Evolutionary conservation across 176 grass and related monocot genomes (phyloP).

Genomic region (Carex myosuroides): DNA sequence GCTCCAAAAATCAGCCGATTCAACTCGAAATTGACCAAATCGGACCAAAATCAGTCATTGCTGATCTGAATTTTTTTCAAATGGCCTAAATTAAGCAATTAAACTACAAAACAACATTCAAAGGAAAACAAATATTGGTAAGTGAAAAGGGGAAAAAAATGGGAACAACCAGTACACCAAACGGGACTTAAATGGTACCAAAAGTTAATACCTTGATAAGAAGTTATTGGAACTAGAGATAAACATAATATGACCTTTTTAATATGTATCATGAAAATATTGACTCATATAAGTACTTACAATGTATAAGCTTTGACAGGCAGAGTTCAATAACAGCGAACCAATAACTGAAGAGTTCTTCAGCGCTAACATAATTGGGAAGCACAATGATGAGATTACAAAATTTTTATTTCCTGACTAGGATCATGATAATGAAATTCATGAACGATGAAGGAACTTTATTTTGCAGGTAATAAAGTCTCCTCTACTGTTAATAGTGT

Average conservation of each 20-base stretch:
- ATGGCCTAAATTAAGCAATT: background rate
- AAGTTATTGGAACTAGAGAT: background rate
- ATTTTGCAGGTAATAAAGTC: conserved; percentile 42
- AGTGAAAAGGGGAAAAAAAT: background rate
- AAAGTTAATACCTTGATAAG: background rate
- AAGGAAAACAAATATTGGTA: background rate
- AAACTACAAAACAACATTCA: background rate
- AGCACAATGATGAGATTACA: conserved; percentile 51
- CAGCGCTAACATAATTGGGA: conserved; percentile 50
- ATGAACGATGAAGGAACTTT: conserved; percentile 59
- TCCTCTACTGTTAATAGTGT: background rate
- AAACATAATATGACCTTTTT: background rate
- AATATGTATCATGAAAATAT: background rate
- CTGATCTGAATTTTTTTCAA: background rate
- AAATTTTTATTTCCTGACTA: conserved; percentile 44
- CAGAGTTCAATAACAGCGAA: conserved; percentile 41
- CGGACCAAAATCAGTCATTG: too few relatives aligned
- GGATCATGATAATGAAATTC: conserved; percentile 47
- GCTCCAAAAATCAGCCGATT: too few relatives aligned
- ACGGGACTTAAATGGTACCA: background rate
- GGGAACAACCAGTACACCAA: background rate
- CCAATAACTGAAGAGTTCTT: conserved; percentile 76
- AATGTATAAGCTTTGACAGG: conserved; percentile 6
- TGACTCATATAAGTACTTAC: background rate
- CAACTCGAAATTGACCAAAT: too few relatives aligned